Percentiles rank a stretch among this genome's conserved stretches.
phyloP scores from a whole-genome alignment of 306 rosid species.

The Morella rubra region DNA sequence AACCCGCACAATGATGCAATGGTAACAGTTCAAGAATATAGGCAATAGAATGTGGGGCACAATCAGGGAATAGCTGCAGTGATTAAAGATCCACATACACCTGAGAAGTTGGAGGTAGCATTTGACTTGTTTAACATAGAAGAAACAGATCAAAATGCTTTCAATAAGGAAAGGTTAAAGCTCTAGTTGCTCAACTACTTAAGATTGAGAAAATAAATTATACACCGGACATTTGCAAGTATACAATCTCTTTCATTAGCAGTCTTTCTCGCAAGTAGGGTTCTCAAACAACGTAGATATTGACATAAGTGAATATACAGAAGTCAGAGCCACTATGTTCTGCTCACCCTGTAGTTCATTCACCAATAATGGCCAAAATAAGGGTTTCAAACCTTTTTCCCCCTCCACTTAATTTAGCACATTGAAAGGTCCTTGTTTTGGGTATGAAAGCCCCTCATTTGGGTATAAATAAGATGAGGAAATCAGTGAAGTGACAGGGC shows the following conservation, averaged over 20 bases:
- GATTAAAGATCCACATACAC: slow-evolving; percentile 20
- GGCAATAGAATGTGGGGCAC: slow-evolving; percentile 78
- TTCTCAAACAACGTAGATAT: background rate
- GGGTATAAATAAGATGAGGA: no score
- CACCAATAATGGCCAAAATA: background rate
- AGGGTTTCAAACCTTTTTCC: background rate
- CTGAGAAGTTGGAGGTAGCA: slow-evolving; percentile 6
- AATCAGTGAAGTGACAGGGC: no score
- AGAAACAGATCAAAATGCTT: background rate
- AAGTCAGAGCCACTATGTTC: background rate
- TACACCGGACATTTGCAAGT: background rate
- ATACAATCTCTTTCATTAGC: background rate
- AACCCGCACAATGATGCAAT: slow-evolving; percentile 73
- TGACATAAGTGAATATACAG: background rate
- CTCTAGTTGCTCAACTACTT: background rate
- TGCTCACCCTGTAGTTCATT: background rate
- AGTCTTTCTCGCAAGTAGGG: background rate
- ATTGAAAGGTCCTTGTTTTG: no score
- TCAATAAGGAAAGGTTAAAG: background rate
- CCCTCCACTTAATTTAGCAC: no score
- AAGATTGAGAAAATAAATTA: background rate
- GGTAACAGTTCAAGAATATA: slow-evolving; percentile 69
- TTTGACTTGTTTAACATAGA: slow-evolving; percentile 7
- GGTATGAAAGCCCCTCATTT: no score
- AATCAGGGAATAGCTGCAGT: slow-evolving; percentile 81